A percentile compares a stretch with the other conserved stretches of the same genome.
Evolutionary conservation across 2,329 filamentous ascomycete genomes (phyloP).

Genomic region (Didymella keratinophila): DNA sequence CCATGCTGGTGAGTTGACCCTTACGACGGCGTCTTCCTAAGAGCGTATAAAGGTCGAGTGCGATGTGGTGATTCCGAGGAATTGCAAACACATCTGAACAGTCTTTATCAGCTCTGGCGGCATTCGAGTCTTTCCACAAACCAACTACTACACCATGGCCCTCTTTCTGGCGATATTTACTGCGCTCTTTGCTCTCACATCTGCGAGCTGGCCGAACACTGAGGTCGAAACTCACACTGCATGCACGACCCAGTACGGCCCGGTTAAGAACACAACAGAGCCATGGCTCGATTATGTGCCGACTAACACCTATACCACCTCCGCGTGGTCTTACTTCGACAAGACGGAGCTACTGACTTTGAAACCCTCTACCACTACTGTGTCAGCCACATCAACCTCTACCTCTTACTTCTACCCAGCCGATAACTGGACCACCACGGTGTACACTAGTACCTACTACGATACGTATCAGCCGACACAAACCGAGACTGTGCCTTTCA

Average conservation of each 20-base stretch:
- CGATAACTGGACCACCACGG: neutral
- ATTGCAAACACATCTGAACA: neutral
- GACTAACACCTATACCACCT: slow-evolving; percentile 4
- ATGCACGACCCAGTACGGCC: slow-evolving; percentile 4
- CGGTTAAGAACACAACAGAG: neutral
- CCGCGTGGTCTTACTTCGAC: neutral
- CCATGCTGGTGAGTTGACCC: neutral
- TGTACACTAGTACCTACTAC: neutral
- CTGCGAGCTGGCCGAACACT: neutral
- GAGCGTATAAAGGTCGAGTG: neutral
- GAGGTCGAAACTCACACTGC: neutral
- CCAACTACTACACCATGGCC: neutral
- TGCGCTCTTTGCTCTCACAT: neutral
- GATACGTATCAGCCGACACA: neutral
- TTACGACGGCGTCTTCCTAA: neutral
- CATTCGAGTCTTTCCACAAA: neutral
- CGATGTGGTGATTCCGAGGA: neutral
- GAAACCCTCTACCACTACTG: neutral
- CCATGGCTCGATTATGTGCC: neutral
- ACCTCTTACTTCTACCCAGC: neutral
- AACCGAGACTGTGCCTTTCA: neutral
- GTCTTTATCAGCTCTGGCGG: no score
- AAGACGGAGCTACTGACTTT: slow-evolving; percentile 4
- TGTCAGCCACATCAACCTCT: neutral
- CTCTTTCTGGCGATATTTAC: neutral